Evolutionary conservation across 2,329 filamentous ascomycete genomes (phyloP).

Genomic region (Apiospora hydei): DNA sequence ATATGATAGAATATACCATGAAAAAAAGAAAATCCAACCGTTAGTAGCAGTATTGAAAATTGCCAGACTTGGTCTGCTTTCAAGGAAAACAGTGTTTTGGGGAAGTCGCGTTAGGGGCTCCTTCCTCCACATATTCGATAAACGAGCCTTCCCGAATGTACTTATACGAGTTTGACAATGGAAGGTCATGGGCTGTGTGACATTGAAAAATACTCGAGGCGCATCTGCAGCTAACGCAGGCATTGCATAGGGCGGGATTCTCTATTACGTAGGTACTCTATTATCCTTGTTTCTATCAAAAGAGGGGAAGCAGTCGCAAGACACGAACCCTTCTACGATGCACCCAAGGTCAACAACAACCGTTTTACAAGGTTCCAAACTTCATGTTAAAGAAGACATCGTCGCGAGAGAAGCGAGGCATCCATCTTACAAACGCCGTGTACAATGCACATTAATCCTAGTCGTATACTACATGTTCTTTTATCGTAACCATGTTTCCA

Average conservation of each 20-base stretch:
- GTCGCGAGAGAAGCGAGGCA: background rate
- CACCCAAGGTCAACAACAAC: background rate
- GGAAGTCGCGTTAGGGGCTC: background rate
- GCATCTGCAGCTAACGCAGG: too few species aligned
- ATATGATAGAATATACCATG: background rate
- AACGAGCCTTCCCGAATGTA: background rate
- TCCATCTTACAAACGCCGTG: background rate
- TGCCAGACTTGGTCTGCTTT: background rate
- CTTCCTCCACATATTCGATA: background rate
- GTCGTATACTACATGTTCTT: slow-evolving; percentile 15
- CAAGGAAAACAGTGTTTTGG: background rate
- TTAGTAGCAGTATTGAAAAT: background rate
- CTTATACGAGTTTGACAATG: background rate
- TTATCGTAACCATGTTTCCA: background rate
- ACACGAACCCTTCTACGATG: background rate
- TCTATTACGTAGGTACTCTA: background rate
- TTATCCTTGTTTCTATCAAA: background rate
- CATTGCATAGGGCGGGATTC: background rate
- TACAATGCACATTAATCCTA: background rate
- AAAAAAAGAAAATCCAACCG: background rate
- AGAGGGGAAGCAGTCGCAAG: background rate
- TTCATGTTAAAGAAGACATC: background rate
- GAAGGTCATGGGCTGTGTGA: background rate
- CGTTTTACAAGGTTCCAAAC: background rate
- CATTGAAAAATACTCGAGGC: background rate